Evolutionary conservation across 495 filamentous ascomycete genomes (phyloP), one percentile per base, ranked within the genome.

Genomic region (Hypoxylon fragiforme): DNA sequence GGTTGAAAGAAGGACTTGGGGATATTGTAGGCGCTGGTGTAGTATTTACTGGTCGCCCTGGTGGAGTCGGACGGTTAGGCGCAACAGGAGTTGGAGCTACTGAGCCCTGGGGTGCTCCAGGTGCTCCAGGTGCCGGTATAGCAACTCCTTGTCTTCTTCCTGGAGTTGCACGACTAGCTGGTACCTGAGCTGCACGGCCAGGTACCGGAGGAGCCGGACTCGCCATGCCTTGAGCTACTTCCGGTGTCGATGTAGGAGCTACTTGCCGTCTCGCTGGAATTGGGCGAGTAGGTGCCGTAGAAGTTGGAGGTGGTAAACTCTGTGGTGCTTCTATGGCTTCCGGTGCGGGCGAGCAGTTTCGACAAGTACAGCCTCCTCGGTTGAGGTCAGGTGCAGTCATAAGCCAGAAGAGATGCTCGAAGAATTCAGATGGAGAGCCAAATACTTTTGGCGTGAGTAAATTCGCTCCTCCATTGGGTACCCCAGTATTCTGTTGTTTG

Each of bases 391-490:
- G 65, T 28, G 58, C 58, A 34, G 66, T 71, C 6, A 61, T 26
- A 12, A 78, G 54, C 70, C 70, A 78, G 7, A 75, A 38, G 13
- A 69, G 54, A 39, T 78, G 75, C 7, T 66, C 53, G 12, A 69
- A 69, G 36, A 78, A 75, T 12, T 78, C 74, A 14, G 57, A 62
- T 1, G 72, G 62, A 6, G 72, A 73, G 20, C 73, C 66, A 46
- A 67, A 77, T 14, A 31, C 44, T 49, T 60, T 64, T 1, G 20
- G 51, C 5, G 31, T 3, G 12, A 12, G 12, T n/a, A 12, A 12
- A 7, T 34, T 34, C 3, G 31, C 12, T 12, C 12, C 12, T 3
- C 6, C 12, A 3, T 34, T 34, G 7, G 31, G n/a, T 28, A 9
- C 24, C 24, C 9, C 5, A 7, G 47, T 45, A 21, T 14, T 44